Evolutionary conservation across 2,329 filamentous ascomycete species (phyloP), one percentile per base, ranked within the genome.

Genomic region (Talaromyces amestolkiae): DNA sequence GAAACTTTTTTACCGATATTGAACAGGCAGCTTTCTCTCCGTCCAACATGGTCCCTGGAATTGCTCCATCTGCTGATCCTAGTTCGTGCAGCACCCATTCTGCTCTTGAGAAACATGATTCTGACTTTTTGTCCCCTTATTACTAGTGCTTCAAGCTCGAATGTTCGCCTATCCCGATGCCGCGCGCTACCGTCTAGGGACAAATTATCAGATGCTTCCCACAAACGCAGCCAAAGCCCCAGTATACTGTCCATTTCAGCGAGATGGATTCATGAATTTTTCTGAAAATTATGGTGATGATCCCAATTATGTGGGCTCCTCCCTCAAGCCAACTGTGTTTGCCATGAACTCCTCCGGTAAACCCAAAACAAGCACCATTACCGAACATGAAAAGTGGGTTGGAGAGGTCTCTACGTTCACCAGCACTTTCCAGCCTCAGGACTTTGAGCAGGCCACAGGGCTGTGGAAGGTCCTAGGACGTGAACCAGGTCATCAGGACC

Each of bases 1-100:
- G 80, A 56, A 89, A 90, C 73, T 90, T 88, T 76, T 89, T 89
- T 69, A 79, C 83, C 47, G 87, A 91, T 70, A 85, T 89, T 56
- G 88, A 91, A 74, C 87, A 91, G 76, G 84, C 86, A 0, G 85
- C 86, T 0, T 91, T 91, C 71, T 87, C 85, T 0, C 88, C 89
- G 0, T 85, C 84, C 0, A 87, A 85, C 66, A 78, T 91, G 73
- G 86, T 89, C 0, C 87, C 87, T 0, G 89, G 89, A 1, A 81
- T 88, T 56, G 87, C 84, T 61, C 83, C 86, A 0, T 86, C 85
- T 0, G 85, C 86, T 7, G 88, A 91, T 71, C 85, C 86, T 77
- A 83, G 75, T 75, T 35, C 15, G 27, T 54, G 17, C 7, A 13
- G n/a, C 11, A 17, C 22, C 49, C 13, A 56, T 9, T n/a, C 15